Conservation (phyloP, 192 early-diverging fungal genomes). For the Backusella westeae region DNA sequence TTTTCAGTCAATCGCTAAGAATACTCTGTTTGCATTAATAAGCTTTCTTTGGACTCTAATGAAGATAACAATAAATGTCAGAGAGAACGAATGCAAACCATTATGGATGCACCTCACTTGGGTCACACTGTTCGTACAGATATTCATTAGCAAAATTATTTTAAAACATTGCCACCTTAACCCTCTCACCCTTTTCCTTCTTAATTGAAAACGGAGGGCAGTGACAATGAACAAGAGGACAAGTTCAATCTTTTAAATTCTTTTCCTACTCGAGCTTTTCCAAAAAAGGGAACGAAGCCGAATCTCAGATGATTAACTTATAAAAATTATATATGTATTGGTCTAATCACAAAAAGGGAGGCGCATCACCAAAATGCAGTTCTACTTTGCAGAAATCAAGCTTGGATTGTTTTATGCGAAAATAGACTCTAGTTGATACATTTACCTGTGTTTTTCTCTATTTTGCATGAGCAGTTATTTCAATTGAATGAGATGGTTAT, state of each 20-base stretch:
- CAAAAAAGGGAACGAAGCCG: not conserved
- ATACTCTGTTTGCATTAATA: too few relatives aligned
- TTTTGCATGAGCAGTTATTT: not conserved
- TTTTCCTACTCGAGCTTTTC: not conserved
- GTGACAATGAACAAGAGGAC: not conserved
- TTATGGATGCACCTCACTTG: not conserved
- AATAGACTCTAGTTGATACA: not conserved
- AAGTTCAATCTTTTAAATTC: not conserved
- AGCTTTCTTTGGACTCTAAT: too few relatives aligned
- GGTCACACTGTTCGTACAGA: not conserved
- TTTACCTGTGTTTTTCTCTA: not conserved
- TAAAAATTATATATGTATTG: not conserved
- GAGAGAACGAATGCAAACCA: too few relatives aligned
- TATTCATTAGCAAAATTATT: not conserved
- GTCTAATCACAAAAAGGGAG: not conserved
- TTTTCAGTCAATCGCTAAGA: not conserved
- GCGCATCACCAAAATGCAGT: not conserved
- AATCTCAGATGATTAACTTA: not conserved
- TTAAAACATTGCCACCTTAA: not conserved
- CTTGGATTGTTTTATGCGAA: not conserved
- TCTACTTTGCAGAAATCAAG: not conserved
- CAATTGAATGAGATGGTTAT: not conserved
- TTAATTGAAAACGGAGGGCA: not conserved
- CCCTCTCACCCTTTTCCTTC: too few relatives aligned
- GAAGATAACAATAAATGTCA: too few relatives aligned